phyloP scores from a whole-genome alignment of 2,329 filamentous ascomycete genomes.

The Didymella arachidicola region DNA sequence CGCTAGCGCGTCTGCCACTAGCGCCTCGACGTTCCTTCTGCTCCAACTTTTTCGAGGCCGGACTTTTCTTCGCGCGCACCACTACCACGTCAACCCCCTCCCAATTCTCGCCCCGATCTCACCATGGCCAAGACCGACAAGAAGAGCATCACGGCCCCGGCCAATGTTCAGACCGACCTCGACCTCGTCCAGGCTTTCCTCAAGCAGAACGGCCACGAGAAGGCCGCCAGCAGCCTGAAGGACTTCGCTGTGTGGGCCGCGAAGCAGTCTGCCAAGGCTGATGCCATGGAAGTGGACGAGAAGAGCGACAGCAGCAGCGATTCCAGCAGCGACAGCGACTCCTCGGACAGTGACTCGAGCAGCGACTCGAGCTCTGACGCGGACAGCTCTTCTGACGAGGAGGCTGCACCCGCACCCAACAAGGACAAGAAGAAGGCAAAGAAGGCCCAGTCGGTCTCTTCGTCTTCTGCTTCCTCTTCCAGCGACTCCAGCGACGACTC shows the following conservation, averaged over 20 bases:
- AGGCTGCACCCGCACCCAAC: slow-evolving; percentile 26
- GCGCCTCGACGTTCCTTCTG: slow-evolving; percentile 15
- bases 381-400: slow-evolving; percentile 48
- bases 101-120: background rate
- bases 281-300: slow-evolving; percentile 44
- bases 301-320: slow-evolving; percentile 35
- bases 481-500: slow-evolving; percentile 28
- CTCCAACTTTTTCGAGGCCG: slow-evolving; percentile 25
- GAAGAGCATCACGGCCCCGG: slow-evolving; percentile 26
- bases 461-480: slow-evolving; percentile 26
- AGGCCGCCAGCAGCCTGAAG: slow-evolving; percentile 40
- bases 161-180: slow-evolving; percentile 28
- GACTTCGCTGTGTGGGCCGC: slow-evolving; percentile 44
- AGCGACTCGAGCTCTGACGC: slow-evolving; percentile 25
- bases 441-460: slow-evolving; percentile 30
- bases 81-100: slow-evolving; percentile 1
- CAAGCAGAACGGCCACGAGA: slow-evolving; percentile 43
- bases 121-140: slow-evolving; percentile 39
- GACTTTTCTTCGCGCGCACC: slow-evolving; percentile 29
- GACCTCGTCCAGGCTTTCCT: slow-evolving; percentile 48
- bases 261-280: slow-evolving; percentile 22
- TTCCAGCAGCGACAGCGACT: slow-evolving; percentile 21
- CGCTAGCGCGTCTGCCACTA: slow-evolving; percentile 22
- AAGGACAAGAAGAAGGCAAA: slow-evolving; percentile 29
- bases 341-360: slow-evolving; percentile 8